Evolutionary conservation across 352 stramenopile species (phyloP), one percentile per base, ranked within the genome.

Genomic region (Pythium rhizo-oryzae): DNA sequence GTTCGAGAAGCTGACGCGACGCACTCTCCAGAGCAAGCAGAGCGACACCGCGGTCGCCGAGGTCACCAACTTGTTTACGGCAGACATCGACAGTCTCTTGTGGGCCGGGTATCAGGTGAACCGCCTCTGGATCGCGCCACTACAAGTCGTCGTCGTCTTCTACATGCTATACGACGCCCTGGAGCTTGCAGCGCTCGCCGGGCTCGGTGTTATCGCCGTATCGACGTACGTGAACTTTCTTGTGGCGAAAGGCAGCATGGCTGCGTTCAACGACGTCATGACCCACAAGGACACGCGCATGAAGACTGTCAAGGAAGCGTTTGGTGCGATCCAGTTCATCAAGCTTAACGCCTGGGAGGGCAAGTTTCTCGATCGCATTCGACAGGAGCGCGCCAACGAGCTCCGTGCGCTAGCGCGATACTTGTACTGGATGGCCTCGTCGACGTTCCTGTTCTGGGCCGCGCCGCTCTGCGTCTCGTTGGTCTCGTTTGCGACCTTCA

Each of bases 261-360:
- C 21, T 15, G 57, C 62, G 12, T 75, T 75, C 33, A n/a, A 30
- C 6, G 37, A 59, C 15, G 52, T 67, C 49, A 75, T 82, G 64
- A 15, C 44, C 18, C 41, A 59, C 53, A 83, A 80, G 19, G 78
- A 88, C 39, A 43, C 57, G 13, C 80, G 78, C 33, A 82, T 88
- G 76, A 67, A 72, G 1, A 62, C 71, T 0, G 49, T 88, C 39
- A 85, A 83, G 21, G 77, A 90, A 53, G 59, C 78, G 4, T 78
- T 88, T 30, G 58, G 59, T n/a, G 81, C 75, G 35, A 96, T 97
- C 59, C 87, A 93, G 24, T 90, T 96, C 69, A 87, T 97, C 77
- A 98, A 98, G 74, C 96, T 97, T 64, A 96, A 97, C 72, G 86
- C 84, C 3, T 97, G 88, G 87, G 93, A 98, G 65, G 21, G 52